Conservation (phyloP, 2,329 filamentous ascomycete species). For the Alternaria solani region DNA sequence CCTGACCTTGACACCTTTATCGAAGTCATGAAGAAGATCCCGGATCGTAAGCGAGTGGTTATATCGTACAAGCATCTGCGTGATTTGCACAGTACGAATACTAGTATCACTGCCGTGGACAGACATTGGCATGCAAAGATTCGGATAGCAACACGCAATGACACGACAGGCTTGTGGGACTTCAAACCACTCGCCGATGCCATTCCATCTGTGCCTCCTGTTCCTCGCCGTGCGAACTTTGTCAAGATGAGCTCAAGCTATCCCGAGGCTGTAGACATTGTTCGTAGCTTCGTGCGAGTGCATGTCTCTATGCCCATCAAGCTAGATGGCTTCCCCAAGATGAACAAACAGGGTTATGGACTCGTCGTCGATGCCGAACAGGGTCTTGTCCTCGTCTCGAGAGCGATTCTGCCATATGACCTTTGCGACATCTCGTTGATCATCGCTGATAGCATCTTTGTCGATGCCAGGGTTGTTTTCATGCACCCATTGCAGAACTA, state of each 20-base stretch:
- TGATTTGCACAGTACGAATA: constrained; percentile 93
- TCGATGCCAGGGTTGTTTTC: constrained; percentile 93
- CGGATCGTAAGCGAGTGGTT: constrained; percentile 82
- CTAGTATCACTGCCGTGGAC: constrained; percentile 89
- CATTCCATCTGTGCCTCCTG: constrained; percentile 75
- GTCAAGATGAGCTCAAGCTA: constrained; percentile 90
- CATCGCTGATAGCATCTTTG: constrained; percentile 94
- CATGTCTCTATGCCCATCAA: constrained; percentile 94
- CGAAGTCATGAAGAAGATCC: constrained; percentile 86
- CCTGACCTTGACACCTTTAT: constrained; percentile 89
- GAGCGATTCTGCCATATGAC: constrained; percentile 94
- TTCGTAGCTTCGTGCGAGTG: constrained; percentile 93
- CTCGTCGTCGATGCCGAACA: constrained; percentile 97
- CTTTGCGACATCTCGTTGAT: constrained; percentile 96
- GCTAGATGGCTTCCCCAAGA: constrained; percentile 96
- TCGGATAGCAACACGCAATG: constrained; percentile 90
- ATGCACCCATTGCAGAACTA: constrained; percentile 97
- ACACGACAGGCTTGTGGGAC: constrained; percentile 90
- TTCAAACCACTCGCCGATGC: constrained; percentile 85
- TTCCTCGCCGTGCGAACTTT: constrained; percentile 83
- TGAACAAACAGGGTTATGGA: constrained; percentile 93
- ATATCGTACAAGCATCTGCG: constrained; percentile 95
- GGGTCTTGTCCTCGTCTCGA: constrained; percentile 90
- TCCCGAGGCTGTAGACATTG: constrained; percentile 88
- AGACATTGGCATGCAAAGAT: constrained; percentile 97